Evolutionary conservation across 768 basidiomycete genomes (phyloP), one percentile per base, ranked within the genome.

Genomic region (Artomyces pyxidatus): DNA sequence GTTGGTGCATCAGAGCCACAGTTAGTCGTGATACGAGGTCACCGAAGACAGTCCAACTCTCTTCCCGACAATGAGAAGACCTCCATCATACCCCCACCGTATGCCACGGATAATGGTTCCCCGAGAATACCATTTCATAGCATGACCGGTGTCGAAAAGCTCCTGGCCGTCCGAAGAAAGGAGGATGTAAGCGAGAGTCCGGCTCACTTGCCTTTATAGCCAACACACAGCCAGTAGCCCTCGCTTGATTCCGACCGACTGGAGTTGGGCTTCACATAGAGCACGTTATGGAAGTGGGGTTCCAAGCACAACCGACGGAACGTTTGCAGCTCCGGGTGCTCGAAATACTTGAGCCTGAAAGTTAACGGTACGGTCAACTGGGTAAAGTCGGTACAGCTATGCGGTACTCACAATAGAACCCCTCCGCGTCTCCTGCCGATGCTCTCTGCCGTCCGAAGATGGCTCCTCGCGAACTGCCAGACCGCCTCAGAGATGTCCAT

Each of bases 221-320:
- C 89, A 41, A 79, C 70, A 61, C 93, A 96, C 8, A 96, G 69
- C 70, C 83, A 94, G 64, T 92, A 97, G 0, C 78, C 84, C 61
- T 97, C 94, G 25, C 78, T 75, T 1, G 88, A 91, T 50, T 84
- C 83, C 0, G 75, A 58, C 7, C 93, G 74, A 46, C 88, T 92
- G 0, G 88, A 77, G n/a, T 77, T 69, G 0, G 94, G 94, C 63
- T 98, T 98, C 59, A 83, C 66, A 58, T 75, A 80, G 16, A 71
- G 65, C 1, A 96, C 88, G 16, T 71, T 64, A 23, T 71, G 63
- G 61, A 98, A 98, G 53, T 74, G 69, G 0, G 79, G 78, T 19
- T 73, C 67, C 1, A 96, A 71, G 5, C 66, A 61, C n/a, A 72
- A 59, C 26, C 67, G 66, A 9, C 81, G 73, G 62, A 96, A 95